Conservation (phyloP, 352 stramenopile species). For the Phytophthora constricta region DNA sequence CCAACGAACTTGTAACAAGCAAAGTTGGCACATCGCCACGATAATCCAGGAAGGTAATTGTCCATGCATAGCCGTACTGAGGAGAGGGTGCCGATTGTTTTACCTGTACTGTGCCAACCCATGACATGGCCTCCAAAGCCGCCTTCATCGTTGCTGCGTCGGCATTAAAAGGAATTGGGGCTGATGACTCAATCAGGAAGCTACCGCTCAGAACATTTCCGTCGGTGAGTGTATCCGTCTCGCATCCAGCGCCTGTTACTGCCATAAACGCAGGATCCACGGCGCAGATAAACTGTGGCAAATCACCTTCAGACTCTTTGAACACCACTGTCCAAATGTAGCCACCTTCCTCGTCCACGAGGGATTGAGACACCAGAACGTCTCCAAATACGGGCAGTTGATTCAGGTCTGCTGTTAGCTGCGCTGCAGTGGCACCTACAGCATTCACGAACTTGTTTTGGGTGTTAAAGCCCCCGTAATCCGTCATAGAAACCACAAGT, state of each 20-base stretch:
- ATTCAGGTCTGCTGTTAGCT: constrained; percentile 56
- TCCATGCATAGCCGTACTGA: constrained; percentile 80
- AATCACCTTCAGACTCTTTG: constrained; percentile 54
- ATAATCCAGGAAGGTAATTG: constrained; percentile 78
- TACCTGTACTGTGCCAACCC: constrained; percentile 70
- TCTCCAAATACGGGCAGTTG: constrained; percentile 66
- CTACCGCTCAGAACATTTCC: constrained; percentile 77
- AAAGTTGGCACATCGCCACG: constrained; percentile 68
- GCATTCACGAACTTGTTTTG: constrained; percentile 65
- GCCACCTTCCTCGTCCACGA: constrained; percentile 69
- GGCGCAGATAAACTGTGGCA: constrained; percentile 70
- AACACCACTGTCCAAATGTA: constrained; percentile 81
- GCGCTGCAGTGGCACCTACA: constrained; percentile 40
- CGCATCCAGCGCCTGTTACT: constrained; percentile 39
- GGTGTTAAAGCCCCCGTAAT: constrained; percentile 55
- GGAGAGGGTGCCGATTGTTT: constrained; percentile 48
- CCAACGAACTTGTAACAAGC: constrained; percentile 62
- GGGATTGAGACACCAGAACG: constrained; percentile 68
- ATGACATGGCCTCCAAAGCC: constrained; percentile 64
- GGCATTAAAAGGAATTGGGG: constrained; percentile 64
- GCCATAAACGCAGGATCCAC: constrained; percentile 51
- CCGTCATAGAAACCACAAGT: constrained; percentile 48
- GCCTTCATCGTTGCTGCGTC: constrained; percentile 51
- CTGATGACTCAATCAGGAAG: constrained; percentile 72
- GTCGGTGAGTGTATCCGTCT: constrained; percentile 70